Percentiles rank a stretch among this genome's conserved stretches.
These are phyloP conservation scores for Yarrowia sp. DNA, from an alignment of 805 yeast genomes.

Conservation along the genomic window DNA sequence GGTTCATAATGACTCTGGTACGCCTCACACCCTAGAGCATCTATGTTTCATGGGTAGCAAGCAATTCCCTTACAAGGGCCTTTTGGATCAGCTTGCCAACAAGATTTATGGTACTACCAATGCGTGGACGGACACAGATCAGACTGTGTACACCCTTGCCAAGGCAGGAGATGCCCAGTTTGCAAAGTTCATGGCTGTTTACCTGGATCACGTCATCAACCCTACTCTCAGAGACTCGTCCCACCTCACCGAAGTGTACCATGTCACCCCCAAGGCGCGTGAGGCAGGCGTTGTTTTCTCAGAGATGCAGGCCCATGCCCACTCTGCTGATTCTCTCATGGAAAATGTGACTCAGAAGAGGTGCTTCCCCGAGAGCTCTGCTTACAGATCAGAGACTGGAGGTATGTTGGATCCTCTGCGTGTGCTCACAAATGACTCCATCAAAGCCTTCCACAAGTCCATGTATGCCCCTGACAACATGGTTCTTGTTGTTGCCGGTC, in stretches of 20 bases:
- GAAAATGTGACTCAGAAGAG: constrained; percentile 47
- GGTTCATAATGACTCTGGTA: constrained; percentile 79
- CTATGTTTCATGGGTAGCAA: constrained; percentile 91
- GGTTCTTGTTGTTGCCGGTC: constrained; percentile 80
- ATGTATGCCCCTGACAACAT: constrained; percentile 81
- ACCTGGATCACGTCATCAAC: constrained; percentile 77
- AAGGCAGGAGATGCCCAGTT: constrained; percentile 98
- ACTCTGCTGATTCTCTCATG: constrained; percentile 66
- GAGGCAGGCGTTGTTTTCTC: constrained; percentile 97
- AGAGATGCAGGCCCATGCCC: constrained; percentile 94
- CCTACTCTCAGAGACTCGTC: constrained; percentile 90
- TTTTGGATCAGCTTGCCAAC: constrained; percentile 82
- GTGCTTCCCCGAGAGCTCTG: constrained; percentile 54
- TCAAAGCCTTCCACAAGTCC: constrained; percentile 67
- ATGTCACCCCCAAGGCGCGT: constrained; percentile 82
- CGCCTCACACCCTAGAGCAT: constrained; percentile 95
- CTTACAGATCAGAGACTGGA: constrained; percentile 92
- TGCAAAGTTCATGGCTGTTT: constrained; percentile 75
- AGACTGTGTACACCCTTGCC: constrained; percentile 85
- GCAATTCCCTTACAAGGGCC: constrained; percentile 86
- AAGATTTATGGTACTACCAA: constrained; percentile 81
- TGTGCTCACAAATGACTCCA: constrained; percentile 65
- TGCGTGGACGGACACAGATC: constrained; percentile 97
- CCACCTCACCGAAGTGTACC: constrained; percentile 91
- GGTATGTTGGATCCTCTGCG: constrained; percentile 80